Conservation (phyloP, 2,329 filamentous ascomycete species). For the Stagonosporopsis cucurbitacearum region DNA sequence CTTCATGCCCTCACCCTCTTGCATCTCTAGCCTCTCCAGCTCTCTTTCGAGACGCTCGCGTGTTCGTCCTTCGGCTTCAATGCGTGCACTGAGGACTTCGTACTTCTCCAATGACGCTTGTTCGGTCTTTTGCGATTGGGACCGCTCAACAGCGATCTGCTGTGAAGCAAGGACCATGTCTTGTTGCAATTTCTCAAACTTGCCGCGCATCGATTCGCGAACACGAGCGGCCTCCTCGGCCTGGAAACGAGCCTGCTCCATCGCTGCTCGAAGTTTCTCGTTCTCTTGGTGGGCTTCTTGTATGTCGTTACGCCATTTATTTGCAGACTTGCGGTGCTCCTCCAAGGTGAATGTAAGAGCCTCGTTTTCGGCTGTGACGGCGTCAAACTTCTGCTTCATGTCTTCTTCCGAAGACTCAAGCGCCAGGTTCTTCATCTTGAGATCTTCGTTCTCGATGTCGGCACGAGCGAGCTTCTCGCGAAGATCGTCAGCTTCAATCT, state of each 20-base stretch:
- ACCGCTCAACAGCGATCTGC: conserved; percentile 83
- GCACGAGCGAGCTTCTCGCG: conserved; percentile 60
- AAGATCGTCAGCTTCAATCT: conserved; percentile 52
- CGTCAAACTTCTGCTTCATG: conserved; percentile 59
- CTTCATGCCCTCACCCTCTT: conserved; percentile 79
- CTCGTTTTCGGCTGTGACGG: conserved; percentile 65
- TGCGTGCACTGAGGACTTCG: conserved; percentile 61
- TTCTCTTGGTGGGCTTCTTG: conserved; percentile 59
- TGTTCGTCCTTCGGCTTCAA: conserved; percentile 54
- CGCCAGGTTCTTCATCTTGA: conserved; percentile 54
- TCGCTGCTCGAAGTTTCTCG: conserved; percentile 74
- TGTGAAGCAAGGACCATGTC: conserved; percentile 82
- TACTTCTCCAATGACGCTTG: conserved; percentile 62
- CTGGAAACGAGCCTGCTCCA: conserved; percentile 76
- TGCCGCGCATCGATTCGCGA: conserved; percentile 81
- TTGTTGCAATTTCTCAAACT: conserved; percentile 83
- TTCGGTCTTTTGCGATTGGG: conserved; percentile 73
- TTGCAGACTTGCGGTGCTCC: conserved; percentile 67
- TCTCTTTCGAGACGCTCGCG: conserved; percentile 55
- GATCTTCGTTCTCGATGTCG: conserved; percentile 63
- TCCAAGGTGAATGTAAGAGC: conserved; percentile 66
- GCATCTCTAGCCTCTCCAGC: conserved; percentile 52
- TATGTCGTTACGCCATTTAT: conserved; percentile 65
- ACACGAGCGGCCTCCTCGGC: conserved; percentile 85
- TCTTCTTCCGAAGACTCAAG: conserved; percentile 51